A percentile compares a stretch with the other conserved stretches of the same genome.
Conservation (phyloP, 2,329 filamentous ascomycete genomes). For the Taxawa tesnikishii region DNA sequence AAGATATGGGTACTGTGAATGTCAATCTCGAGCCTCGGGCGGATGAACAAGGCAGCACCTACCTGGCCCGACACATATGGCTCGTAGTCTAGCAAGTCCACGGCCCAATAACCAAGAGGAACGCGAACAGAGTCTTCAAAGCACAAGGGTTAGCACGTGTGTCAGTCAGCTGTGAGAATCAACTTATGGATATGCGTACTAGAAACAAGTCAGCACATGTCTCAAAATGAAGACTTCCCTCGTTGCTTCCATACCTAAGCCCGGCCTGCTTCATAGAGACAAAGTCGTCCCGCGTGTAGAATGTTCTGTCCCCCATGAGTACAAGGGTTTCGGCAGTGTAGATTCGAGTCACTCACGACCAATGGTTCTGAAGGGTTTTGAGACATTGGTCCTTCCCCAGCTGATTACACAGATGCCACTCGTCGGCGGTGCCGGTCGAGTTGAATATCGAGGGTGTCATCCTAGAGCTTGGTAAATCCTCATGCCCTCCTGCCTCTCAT, state of each 20-base stretch:
- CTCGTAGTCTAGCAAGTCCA: conserved; percentile 12
- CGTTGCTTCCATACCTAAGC: conserved; percentile 2
- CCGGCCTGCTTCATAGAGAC: conserved; percentile 12
- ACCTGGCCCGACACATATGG: conserved; percentile 11
- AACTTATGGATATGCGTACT: neutral
- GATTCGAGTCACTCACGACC: conserved; percentile 5
- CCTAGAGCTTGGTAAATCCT: conserved; percentile 1
- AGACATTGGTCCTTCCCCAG: conserved; percentile 12
- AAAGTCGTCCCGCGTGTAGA: conserved; percentile 12
- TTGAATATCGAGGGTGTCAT: conserved; percentile 10
- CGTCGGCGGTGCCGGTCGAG: conserved; percentile 10
- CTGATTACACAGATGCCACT: conserved; percentile 13
- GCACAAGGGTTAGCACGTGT: conserved; percentile 1
- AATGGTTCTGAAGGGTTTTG: conserved; percentile 11
- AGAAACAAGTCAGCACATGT: neutral
- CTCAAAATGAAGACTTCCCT: neutral
- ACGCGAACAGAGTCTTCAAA: conserved; percentile 11
- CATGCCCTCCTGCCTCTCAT: neutral
- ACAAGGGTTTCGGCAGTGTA: neutral
- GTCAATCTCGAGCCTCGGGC: neutral
- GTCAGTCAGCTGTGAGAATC: neutral
- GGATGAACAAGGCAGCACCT: conserved; percentile 2
- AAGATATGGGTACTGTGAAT: conserved; percentile 9
- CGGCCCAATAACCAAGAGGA: conserved; percentile 15
- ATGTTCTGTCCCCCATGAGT: conserved; percentile 5